phyloP scores from a whole-genome alignment of 305 asterid species.

The Solanum hybrid region DNA sequence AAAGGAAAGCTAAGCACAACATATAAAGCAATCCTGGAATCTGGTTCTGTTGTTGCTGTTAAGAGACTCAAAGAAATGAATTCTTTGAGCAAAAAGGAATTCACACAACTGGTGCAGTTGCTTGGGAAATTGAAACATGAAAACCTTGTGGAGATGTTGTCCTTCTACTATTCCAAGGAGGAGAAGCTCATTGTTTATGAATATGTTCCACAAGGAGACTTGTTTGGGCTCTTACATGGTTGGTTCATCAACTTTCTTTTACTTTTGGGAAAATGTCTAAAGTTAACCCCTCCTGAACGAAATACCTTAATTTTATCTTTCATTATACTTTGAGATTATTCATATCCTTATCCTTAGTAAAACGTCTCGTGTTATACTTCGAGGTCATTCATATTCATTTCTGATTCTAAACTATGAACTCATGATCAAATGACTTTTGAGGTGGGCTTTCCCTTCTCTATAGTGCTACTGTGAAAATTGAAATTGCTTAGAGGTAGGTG shows the following conservation, averaged over 20 bases:
- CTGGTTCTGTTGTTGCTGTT: constrained; percentile 50
- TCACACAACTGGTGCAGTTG: constrained; percentile 39
- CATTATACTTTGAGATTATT: background rate
- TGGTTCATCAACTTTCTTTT: background rate
- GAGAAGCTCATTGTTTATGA: constrained; percentile 55
- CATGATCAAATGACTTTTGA: background rate
- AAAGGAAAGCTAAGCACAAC: constrained; percentile 48
- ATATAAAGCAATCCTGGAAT: constrained; percentile 53
- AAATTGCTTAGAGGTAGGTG: background rate
- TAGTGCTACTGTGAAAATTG: background rate
- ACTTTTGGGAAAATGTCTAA: background rate
- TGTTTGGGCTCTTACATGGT: constrained; percentile 54
- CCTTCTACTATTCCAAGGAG: constrained; percentile 50
- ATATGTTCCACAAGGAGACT: constrained; percentile 31
- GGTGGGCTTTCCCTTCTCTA: background rate
- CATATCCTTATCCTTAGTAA: background rate
- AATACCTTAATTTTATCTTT: background rate
- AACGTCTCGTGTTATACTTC: background rate
- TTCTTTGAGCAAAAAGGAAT: constrained; percentile 36
- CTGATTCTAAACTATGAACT: background rate
- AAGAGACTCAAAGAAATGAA: constrained; percentile 40
- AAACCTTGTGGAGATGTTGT: constrained; percentile 37
- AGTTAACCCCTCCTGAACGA: background rate
- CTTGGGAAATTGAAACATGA: constrained; percentile 45
- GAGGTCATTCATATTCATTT: background rate